Evolutionary conservation across 1,284 basidiomycete genomes (phyloP), one percentile per base, ranked within the genome.

Genomic region (Malassezia pachydermatis): DNA sequence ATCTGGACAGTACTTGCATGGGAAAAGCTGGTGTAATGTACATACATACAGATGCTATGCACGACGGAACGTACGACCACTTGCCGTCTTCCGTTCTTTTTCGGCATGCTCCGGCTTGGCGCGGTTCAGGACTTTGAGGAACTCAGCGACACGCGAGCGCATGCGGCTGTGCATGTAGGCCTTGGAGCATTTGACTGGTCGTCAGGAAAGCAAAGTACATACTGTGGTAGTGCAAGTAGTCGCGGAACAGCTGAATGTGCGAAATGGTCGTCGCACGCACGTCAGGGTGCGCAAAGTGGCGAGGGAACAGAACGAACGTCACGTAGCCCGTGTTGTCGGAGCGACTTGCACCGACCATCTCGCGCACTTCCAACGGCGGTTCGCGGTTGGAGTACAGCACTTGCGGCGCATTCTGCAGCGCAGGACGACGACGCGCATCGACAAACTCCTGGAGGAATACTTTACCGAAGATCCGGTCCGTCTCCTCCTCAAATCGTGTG

Each of bases 371-470:
- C 20, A 95, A 80, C 1, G 94, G 94, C 17, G 94, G 89, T 41
- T 95, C 89, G 42, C 88, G 82, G 67, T 84, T 94, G 28, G 86
- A 86, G 75, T 96, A 98, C n/a, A 92, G 78, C 5, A 99, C 94
- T 74, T 98, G 94, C 0, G 94, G 94, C 1, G 94, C 94, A 60
- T 85, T 90, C 74, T 98, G 94, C 55, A 98, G 86, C 14, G 84
- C 83, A 1, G 90, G 88, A 55, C 88, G 81, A 55, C 88, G 80
- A 50, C 92, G 80, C 8, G 94, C 92, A 76, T 99, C 94, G 36
- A 96, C 94, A 62, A 99, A 99, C 81, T 98, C 94, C 78, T 98
- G 94, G 53, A 99, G 76, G 76, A 99, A 99, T 5, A 98, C 86
- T 67, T 89, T 89, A 20, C 94, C 94, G 71, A 89, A 88, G 43